Conservation (phyloP, 225 moss, liverwort and hornwort genomes). For the Pseudisothecium myosuroides region DNA sequence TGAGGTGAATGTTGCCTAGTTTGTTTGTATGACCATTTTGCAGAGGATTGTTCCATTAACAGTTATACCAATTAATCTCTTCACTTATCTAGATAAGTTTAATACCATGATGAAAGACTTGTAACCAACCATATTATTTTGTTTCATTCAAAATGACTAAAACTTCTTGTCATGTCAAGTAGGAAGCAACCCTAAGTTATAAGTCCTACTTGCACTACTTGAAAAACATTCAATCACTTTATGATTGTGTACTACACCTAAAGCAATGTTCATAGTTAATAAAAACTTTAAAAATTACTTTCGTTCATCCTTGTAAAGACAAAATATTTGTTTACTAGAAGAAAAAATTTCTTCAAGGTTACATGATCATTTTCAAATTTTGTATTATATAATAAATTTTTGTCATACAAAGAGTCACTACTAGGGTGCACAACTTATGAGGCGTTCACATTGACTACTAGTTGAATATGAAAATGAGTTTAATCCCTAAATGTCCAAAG, state of each 20-base stretch:
- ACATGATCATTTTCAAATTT: neutral
- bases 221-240: neutral
- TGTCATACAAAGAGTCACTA: neutral
- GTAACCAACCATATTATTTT: too few species aligned
- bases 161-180: neutral
- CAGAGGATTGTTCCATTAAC: neutral
- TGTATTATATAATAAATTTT: too few species aligned
- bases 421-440: rapidly evolving
- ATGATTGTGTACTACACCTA: neutral
- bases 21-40: neutral
- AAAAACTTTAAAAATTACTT: neutral
- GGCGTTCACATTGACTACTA: neutral
- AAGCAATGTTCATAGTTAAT: neutral
- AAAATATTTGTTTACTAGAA: neutral
- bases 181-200: neutral
- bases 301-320: neutral
- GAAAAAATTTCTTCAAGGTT: neutral
- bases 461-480: neutral
- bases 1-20: neutral
- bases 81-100: neutral
- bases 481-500: neutral
- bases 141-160: neutral
- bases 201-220: too few species aligned
- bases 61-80: neutral
- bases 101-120: neutral